Evolutionary conservation across 78 protist genomes (phyloP).

Genomic region (Diacronema lutheri): DNA sequence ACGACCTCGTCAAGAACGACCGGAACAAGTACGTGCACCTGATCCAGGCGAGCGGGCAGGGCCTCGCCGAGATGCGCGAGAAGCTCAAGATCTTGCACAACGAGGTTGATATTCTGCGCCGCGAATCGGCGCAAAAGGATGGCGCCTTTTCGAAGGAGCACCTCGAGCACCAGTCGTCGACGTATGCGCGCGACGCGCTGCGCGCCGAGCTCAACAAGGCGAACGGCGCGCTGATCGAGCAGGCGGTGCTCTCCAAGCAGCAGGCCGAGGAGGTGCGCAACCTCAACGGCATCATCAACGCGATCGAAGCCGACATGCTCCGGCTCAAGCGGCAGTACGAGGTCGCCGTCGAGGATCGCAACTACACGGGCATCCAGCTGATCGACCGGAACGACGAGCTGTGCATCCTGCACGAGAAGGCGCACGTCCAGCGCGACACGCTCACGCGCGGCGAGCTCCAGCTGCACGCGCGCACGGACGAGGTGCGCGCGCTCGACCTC

Average conservation of each 20-base stretch:
- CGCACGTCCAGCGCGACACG: conserved; percentile 44
- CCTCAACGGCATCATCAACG: conserved; percentile 61
- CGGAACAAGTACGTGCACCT: conserved; percentile 46
- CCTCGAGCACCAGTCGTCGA: neutral
- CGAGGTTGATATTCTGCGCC: conserved; percentile 55
- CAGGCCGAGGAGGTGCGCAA: conserved; percentile 52
- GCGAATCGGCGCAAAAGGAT: conserved; percentile 36
- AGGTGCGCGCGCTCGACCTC: conserved; percentile 5
- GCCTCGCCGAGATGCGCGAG: conserved; percentile 63
- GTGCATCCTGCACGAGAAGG: conserved; percentile 76
- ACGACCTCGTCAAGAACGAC: conserved; percentile 45
- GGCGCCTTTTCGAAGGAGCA: conserved; percentile 20
- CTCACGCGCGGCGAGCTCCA: conserved; percentile 43
- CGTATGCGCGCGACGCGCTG: neutral
- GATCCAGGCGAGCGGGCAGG: conserved; percentile 59
- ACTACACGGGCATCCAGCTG: conserved; percentile 72
- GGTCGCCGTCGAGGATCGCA: conserved; percentile 60
- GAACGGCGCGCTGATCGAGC: neutral
- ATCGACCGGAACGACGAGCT: conserved; percentile 86
- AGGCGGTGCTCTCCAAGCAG: conserved; percentile 29
- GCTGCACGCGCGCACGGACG: conserved; percentile 50
- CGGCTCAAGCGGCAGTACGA: conserved; percentile 58
- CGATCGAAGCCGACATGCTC: conserved; percentile 59
- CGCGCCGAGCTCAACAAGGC: conserved; percentile 18
- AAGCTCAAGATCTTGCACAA: conserved; percentile 62